Conservation (phyloP, 2,329 filamentous ascomycete genomes). For the Exophiala alcalophila region DNA sequence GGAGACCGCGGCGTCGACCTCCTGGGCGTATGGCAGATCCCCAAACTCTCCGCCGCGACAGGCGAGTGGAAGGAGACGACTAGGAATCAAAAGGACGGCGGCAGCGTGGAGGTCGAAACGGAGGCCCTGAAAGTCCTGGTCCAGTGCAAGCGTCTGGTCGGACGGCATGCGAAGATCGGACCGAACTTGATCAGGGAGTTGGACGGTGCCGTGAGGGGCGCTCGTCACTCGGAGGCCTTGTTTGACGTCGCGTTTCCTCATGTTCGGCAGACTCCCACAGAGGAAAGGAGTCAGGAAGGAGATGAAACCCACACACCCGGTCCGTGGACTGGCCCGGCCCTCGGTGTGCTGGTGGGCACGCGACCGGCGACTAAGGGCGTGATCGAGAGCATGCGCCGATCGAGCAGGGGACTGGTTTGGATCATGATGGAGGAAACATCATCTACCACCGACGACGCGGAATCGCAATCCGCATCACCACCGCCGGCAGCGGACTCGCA, state of each 20-base stretch:
- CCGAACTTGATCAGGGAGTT: conserved; percentile 47
- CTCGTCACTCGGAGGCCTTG: conserved; percentile 5
- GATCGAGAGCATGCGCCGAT: conserved; percentile 65
- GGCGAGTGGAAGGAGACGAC: conserved; percentile 8
- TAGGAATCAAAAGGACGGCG: background rate
- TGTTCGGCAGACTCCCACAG: background rate
- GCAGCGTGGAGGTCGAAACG: conserved; percentile 19
- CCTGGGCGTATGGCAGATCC: conserved; percentile 45
- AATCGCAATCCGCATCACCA: background rate
- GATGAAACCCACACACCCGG: background rate
- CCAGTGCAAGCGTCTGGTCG: conserved; percentile 46
- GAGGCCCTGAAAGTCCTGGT: conserved; percentile 43
- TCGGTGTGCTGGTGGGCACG: conserved; percentile 70
- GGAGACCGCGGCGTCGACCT: conserved; percentile 49
- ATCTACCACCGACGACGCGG: conserved; percentile 21
- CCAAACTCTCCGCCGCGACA: conserved; percentile 21
- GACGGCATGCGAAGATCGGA: conserved; percentile 37
- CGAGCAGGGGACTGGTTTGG: conserved; percentile 68
- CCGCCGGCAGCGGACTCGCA: background rate
- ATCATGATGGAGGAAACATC: conserved; percentile 41
- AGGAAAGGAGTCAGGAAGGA: background rate
- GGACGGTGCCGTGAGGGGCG: conserved; percentile 54
- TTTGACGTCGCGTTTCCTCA: conserved; percentile 1
- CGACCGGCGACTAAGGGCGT: conserved; percentile 74
- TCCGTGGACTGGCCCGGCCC: conserved; percentile 15